Evolutionary conservation across 768 basidiomycete genomes (phyloP), one percentile per base, ranked within the genome.

Genomic region (Cubamyces sp.): DNA sequence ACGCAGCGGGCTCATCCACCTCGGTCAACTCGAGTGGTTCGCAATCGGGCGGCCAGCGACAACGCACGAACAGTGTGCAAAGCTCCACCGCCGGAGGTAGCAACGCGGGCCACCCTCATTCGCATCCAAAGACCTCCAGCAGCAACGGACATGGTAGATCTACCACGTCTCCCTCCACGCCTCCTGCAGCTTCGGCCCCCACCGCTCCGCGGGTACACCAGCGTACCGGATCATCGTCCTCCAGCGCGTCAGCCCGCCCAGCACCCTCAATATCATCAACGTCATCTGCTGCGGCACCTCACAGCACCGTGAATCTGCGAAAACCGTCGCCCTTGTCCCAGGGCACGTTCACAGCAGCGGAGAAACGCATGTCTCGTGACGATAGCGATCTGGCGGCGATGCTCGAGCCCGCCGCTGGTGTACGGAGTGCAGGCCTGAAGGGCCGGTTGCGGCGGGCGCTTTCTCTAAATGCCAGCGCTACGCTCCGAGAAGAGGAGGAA

Each of bases 351-450:
- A 81, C 84, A 9, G 84, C 85, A 26, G 74, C 84, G 3, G 90
- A 91, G 73, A 85, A 87, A 69, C 85, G 90, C 54, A 88, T 90
- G 83, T 91, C 90, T 21, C 82, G 84, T 62, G 88, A 90, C 74
- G 89, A 91, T 68, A 87, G 84, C 60, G 88, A 90, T 75, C 77
- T 89, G 28, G 82, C 81, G 0, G 77, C 84, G 48, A 81, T 87
- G 77, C 70, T 75, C 25, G 79, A 78, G 58, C 75, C 74, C 40
- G 68, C 73, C 1, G 73, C 79, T 19, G 79, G 80, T 68, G 73
- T 79, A 46, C 83, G 88, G 58, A 81, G 82, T 60, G 82, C 84
- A 15, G 93, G 93, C 0, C 79, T 96, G 65, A 94, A 93, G 72
- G 87, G 85, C 67, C 84, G 86, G 59, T 79, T 94, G 42, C 85